Percentiles rank a stretch among this genome's conserved stretches.
Evolutionary conservation across 2,329 filamentous ascomycete genomes (phyloP).

Genomic region (Monilinia fructicola): DNA sequence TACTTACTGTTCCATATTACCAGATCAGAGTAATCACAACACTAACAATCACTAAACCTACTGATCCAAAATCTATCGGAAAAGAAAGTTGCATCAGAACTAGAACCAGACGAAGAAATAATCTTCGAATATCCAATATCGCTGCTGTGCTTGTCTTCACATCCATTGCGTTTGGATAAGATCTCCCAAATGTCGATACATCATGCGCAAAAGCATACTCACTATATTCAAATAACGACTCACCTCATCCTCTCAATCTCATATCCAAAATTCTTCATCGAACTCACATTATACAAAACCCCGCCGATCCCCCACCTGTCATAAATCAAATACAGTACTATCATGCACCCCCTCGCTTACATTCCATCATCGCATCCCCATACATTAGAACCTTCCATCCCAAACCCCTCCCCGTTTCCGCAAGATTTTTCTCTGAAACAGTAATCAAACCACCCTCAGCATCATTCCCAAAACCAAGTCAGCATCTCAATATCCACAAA

Average conservation of each 20-base stretch:
- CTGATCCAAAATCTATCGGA: too few species aligned
- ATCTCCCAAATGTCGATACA: too few species aligned
- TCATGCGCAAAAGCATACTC: conserved; percentile 54
- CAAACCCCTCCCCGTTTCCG: conserved; percentile 55
- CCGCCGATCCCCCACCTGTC: conserved; percentile 57
- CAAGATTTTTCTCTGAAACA: conserved; percentile 31
- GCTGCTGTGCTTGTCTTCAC: too few species aligned
- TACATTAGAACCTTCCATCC: conserved; percentile 59
- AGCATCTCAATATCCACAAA: conserved; percentile 31
- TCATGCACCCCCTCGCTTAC: conserved; percentile 61
- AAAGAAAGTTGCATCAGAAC: too few species aligned
- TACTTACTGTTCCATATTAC: conserved; percentile 67
- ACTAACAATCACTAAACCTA: too few species aligned
- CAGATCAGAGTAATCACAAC: too few species aligned
- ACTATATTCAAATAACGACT: conserved; percentile 41
- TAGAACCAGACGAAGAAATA: too few species aligned
- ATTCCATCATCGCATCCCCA: conserved; percentile 40
- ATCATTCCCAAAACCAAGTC: conserved; percentile 33
- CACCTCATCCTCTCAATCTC: not conserved
- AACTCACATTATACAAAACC: conserved; percentile 62
- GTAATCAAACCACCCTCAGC: conserved; percentile 35
- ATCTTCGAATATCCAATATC: too few species aligned
- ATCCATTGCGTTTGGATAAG: too few species aligned
- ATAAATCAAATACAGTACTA: conserved; percentile 70
- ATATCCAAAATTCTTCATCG: not conserved